Percentiles rank a stretch among this genome's conserved stretches.
Evolutionary conservation across 331 rosid genomes (phyloP).

Genomic region (Saraca asoca): DNA sequence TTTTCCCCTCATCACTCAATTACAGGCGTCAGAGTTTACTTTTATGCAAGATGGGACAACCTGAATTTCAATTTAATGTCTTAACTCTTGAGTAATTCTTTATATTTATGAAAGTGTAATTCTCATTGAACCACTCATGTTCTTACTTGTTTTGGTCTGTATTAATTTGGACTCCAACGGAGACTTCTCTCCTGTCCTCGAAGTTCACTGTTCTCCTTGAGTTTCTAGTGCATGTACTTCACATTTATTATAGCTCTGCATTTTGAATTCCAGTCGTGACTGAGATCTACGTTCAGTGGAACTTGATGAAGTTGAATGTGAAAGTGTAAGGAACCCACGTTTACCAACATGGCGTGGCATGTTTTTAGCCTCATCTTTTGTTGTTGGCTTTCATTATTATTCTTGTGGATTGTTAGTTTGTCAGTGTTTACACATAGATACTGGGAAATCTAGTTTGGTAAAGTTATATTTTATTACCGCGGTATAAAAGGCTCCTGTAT

Average conservation of each 20-base stretch:
- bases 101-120: background rate
- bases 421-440: background rate
- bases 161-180: background rate
- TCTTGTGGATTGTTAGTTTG: background rate
- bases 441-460: background rate
- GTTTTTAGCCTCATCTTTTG: background rate
- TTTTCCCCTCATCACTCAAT: too few species aligned
- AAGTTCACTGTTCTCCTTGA: background rate
- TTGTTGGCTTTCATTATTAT: background rate
- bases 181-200: too few species aligned
- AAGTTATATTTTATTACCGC: background rate
- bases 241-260: too few species aligned
- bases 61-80: too few species aligned
- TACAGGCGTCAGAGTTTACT: too few species aligned
- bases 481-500: background rate
- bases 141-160: background rate
- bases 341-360: background rate
- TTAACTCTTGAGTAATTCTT: background rate
- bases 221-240: background rate
- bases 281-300: background rate
- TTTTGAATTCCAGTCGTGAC: background rate
- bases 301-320: background rate
- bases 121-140: slow-evolving; percentile 1
- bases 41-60: too few species aligned
- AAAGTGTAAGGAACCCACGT: background rate